These are phyloP conservation scores for Canavalia gladiata DNA, from an alignment of 306 rosid genomes.

Conservation along the genomic window DNA sequence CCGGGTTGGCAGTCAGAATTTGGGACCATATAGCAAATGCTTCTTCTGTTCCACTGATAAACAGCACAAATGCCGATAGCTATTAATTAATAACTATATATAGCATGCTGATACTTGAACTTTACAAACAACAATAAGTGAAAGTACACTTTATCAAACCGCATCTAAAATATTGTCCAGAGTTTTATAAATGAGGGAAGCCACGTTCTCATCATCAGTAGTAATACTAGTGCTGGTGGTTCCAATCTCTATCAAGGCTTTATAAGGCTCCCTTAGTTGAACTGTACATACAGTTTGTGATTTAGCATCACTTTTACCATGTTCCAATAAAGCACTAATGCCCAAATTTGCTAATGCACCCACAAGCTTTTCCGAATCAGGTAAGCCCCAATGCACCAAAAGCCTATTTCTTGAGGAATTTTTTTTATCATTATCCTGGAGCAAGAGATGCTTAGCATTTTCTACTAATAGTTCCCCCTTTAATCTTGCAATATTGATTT, in stretches of 20 bases:
- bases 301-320: conserved; percentile 42
- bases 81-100: conserved; percentile 5
- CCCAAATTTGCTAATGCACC: conserved; percentile 67
- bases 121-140: conserved; percentile 10
- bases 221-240: conserved; percentile 59
- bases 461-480: conserved; percentile 67
- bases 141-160: conserved; percentile 46
- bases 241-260: conserved; percentile 70
- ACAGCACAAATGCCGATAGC: too few relatives aligned
- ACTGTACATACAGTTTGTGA: conserved; percentile 44
- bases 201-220: conserved; percentile 57
- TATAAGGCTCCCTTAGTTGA: conserved; percentile 62
- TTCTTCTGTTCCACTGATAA: too few relatives aligned
- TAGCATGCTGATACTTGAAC: conserved; percentile 23
- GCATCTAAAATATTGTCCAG: conserved; percentile 60
- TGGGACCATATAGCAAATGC: too few relatives aligned
- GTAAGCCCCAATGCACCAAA: conserved; percentile 65
- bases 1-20: too few relatives aligned
- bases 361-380: conserved; percentile 63
- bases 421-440: conserved; percentile 44
- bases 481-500: conserved; percentile 63
- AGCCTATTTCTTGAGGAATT: conserved; percentile 46
- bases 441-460: conserved; percentile 61
- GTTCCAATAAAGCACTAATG: conserved; percentile 60
- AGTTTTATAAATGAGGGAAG: conserved; percentile 64